Percentiles rank a stretch among this genome's conserved stretches.
Conservation (phyloP, 148 eudicot species). For the Camellia sinensis region DNA sequence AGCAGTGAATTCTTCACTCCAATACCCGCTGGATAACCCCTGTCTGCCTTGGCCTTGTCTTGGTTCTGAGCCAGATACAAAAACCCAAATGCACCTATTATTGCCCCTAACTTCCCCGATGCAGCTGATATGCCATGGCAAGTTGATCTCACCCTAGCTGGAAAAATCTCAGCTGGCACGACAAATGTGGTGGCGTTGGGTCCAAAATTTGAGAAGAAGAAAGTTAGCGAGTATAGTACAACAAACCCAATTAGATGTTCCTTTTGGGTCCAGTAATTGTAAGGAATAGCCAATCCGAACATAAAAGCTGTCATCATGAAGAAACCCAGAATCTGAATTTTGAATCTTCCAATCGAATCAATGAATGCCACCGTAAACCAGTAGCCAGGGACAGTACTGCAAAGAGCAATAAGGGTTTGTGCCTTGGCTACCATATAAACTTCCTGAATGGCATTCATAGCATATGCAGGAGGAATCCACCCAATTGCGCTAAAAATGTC, state of each 20-base stretch:
- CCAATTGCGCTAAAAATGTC: constrained; percentile 63
- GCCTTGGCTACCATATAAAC: constrained; percentile 54
- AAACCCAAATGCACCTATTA: constrained; percentile 60
- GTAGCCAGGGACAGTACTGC: constrained; percentile 68
- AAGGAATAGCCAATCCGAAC: constrained; percentile 49
- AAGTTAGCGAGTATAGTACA: constrained; percentile 51
- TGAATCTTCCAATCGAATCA: constrained; percentile 54
- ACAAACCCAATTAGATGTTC: constrained; percentile 56
- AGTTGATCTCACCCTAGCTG: constrained; percentile 62
- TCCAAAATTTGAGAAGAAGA: constrained; percentile 68
- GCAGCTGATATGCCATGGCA: constrained; percentile 73
- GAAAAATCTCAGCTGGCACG: constrained; percentile 72
- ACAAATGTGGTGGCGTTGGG: constrained; percentile 70
- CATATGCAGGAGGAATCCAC: constrained; percentile 52
- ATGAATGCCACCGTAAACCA: constrained; percentile 63
- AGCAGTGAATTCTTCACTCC: constrained; percentile 52
- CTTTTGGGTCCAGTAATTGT: constrained; percentile 51
- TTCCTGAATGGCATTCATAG: constrained; percentile 55
- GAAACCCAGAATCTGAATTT: constrained; percentile 54
- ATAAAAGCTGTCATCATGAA: constrained; percentile 61
- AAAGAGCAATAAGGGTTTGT: constrained; percentile 56
- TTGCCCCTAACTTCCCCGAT: constrained; percentile 62
- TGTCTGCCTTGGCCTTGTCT: constrained; percentile 41
- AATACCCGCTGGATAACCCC: constrained; percentile 49
- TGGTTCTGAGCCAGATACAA: constrained; percentile 49